Evolutionary conservation across 306 rosid species (phyloP), one percentile per base, ranked within the genome.

Genomic region (Quercus variabilis): DNA sequence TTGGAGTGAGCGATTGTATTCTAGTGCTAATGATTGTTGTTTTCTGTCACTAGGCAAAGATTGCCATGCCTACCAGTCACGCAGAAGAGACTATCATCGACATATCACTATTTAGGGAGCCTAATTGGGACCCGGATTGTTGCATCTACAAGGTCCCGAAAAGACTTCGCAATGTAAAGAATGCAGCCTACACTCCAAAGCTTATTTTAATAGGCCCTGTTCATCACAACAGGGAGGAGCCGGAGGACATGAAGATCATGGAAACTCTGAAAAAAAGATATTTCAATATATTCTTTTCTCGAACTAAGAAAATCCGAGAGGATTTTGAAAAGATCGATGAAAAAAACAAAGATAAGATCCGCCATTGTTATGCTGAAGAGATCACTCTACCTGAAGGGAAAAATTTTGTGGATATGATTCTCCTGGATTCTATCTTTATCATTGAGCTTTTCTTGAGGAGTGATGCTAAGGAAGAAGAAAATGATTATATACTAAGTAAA

Each of bases 381-480:
- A 14, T 41, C 46, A 2, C 12, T 7, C 46, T 41, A 41, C 12
- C 46, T 0, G 12, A 41, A 41, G 46, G 12, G 54, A 19, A n/a
- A 11, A 28, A 52, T 1, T 74, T 74, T 2, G 8, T 15, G 1
- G 51, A 74, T 17, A 58, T 74, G 78, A 49, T 60, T 76, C 11
- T 69, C 21, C 21, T 15, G 8, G 84, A 84, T 59, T 80, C 78
- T 6, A 55, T 58, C 67, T 84, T 84, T 71, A 73, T 84, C 25
- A 19, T 80, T 26, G 78, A 76, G 60, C 81, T 83, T 28, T 19
- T 83, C n/a, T 25, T 62, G 67, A 31, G 38, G 12, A 41, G 46
- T 41, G 46, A 41, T 0, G 46, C 46, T 8, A 2, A 2, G 1
- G 1, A 7, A 4, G 52, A 46, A 9, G 54, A 0, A 10, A 58